These are phyloP conservation scores for Aspergillus quadricinctus DNA, from an alignment of 2,329 filamentous ascomycete species.

Conservation along the genomic window DNA sequence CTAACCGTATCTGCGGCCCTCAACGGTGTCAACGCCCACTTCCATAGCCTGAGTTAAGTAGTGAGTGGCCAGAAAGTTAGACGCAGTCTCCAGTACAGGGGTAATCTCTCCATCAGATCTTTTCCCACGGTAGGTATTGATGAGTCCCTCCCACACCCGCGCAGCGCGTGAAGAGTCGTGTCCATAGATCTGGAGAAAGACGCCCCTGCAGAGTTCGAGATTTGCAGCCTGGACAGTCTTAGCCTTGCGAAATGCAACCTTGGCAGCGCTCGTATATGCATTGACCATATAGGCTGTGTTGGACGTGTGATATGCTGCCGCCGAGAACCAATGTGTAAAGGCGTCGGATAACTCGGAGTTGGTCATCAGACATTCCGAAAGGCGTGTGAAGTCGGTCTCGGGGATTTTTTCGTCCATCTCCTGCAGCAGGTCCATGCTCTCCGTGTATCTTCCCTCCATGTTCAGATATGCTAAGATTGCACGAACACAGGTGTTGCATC, in stretches of 20 bases:
- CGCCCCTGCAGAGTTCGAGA: not conserved
- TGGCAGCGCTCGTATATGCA: not conserved
- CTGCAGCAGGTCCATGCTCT: too few species aligned
- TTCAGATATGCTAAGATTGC: too few species aligned
- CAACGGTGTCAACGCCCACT: not conserved
- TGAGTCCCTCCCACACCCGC: not conserved
- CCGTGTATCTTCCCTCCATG: too few species aligned
- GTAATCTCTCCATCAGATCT: not conserved
- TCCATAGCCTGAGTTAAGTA: not conserved
- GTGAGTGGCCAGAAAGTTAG: not conserved
- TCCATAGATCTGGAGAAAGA: not conserved
- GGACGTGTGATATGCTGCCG: not conserved
- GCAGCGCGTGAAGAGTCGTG: not conserved
- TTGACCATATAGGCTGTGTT: not conserved
- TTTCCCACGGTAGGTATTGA: not conserved
- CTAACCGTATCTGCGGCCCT: not conserved
- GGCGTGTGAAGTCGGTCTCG: not conserved
- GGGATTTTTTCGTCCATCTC: too few species aligned
- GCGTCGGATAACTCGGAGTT: not conserved
- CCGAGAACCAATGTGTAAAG: not conserved
- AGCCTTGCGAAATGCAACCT: not conserved
- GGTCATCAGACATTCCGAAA: not conserved
- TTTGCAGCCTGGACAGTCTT: not conserved
- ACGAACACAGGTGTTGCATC: too few species aligned
- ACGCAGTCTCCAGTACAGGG: not conserved